Evolutionary conservation across 208 protist genomes (phyloP).

Genomic region (Trypanosoma melophagium): DNA sequence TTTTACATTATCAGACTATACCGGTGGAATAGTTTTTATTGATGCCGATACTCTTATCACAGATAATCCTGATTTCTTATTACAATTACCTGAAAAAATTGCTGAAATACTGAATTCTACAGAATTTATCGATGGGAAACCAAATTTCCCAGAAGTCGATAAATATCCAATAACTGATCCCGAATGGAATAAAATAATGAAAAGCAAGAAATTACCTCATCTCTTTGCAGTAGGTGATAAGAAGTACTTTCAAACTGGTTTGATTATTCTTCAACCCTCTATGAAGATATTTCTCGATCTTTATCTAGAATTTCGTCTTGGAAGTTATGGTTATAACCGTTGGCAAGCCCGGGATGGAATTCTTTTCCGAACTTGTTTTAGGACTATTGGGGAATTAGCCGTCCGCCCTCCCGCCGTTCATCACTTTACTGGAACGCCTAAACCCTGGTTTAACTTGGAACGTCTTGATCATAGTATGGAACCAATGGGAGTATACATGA

Average conservation of each 20-base stretch:
- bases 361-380: conserved; percentile 32
- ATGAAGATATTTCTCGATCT: conserved; percentile 32
- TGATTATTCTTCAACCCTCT: conserved; percentile 31
- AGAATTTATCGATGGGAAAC: neutral
- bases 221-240: conserved; percentile 25
- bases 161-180: neutral
- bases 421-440: conserved; percentile 29
- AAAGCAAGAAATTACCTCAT: conserved; percentile 6
- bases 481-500: neutral
- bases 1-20: conserved; percentile 30
- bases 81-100: conserved; percentile 7
- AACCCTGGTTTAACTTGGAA: conserved; percentile 35
- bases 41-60: conserved; percentile 30
- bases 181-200: conserved; percentile 5
- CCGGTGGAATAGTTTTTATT: conserved; percentile 27
- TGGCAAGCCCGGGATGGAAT: conserved; percentile 29
- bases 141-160: neutral
- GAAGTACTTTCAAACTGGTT: conserved; percentile 30
- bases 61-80: conserved; percentile 24
- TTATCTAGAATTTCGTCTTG: conserved; percentile 32
- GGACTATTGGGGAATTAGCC: conserved; percentile 1
- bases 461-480: conserved; percentile 4
- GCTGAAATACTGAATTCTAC: neutral
- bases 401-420: neutral
- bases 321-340: conserved; percentile 24